Evolutionary conservation across 78 protist species (phyloP), one percentile per base, ranked within the genome.

Genomic region (Carpediemonas membranifera): DNA sequence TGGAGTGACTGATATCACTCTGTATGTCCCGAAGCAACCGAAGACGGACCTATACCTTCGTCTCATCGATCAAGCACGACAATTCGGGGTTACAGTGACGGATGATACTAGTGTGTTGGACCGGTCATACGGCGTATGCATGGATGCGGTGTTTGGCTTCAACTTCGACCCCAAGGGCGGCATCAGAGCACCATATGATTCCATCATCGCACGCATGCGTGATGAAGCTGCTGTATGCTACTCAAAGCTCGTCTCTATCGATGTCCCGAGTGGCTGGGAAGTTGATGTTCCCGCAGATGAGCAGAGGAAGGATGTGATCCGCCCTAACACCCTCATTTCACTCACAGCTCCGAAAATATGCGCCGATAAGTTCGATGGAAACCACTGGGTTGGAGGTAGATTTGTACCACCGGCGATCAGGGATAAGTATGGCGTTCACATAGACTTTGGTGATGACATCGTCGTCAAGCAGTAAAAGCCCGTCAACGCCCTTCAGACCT

Each of bases 261-360:
- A 89, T 44, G 67, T 89, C 13, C 94, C 94, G 14, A 55, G 77
- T 24, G 94, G 94, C 11, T 89, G 92, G 92, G 79, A 84, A 71
- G 85, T 89, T 7, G 93, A 19, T 0, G 44, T 0, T 30, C 31
- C 16, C 34, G 9, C 5, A 0, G 19, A 28, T n/a, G 18, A 14
- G 39, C 25, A 34, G 19, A 36, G 36, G 19, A 2, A 54, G 16
- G 2, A 0, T 59, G 21, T 5, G n/a, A 33, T 9, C 16, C 3
- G 9, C 30, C 84, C 83, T 19, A 41, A 0, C 19, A 52, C 65
- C 14, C 59, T 89, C 35, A 54, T 89, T 15, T 78, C 87, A 13
- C 63, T 89, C 24, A 74, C 93, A 2, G 72, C 81, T 14, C 92
- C 92, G 16, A 89, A 89, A 65, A 11, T 30, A 9, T 87, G 94